A percentile compares a stretch with the other conserved stretches of the same genome.
These are phyloP conservation scores for Ilex aquifolium DNA, from an alignment of 257 asterid genomes.

Conservation along the genomic window DNA sequence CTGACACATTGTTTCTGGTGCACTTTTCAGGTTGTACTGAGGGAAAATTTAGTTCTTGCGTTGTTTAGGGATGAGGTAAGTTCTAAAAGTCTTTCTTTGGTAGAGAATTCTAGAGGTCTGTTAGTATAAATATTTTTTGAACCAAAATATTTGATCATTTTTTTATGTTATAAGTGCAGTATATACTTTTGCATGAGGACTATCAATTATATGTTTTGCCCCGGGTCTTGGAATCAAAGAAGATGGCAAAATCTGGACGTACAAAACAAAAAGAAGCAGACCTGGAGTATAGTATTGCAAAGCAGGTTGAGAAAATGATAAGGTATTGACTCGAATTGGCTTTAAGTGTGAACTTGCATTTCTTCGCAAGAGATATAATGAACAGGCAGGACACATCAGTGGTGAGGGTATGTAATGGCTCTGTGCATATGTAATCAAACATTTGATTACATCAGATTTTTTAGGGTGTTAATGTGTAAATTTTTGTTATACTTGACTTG, in stretches of 20 bases:
- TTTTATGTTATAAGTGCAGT: slow-evolving; percentile 41
- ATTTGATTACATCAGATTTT: too few relatives aligned
- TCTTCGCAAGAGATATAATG: too few relatives aligned
- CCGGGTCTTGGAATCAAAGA: slow-evolving; percentile 86
- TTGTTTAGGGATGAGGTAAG: slow-evolving; percentile 95
- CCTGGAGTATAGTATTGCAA: slow-evolving; percentile 95
- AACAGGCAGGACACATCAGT: too few relatives aligned
- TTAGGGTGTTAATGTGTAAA: too few relatives aligned
- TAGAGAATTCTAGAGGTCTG: neutral
- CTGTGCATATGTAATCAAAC: too few relatives aligned
- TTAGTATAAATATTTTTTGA: slow-evolving; percentile 5
- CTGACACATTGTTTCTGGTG: slow-evolving; percentile 7
- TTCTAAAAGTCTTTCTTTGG: slow-evolving; percentile 7
- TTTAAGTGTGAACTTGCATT: too few relatives aligned
- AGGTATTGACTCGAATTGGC: slow-evolving; percentile 43
- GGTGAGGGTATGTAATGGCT: too few relatives aligned
- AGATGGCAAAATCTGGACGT: slow-evolving; percentile 95
- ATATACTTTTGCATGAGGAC: slow-evolving; percentile 87
- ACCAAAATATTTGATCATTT: slow-evolving; percentile 4
- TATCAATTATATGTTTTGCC: slow-evolving; percentile 88
- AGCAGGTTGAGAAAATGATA: slow-evolving; percentile 99
- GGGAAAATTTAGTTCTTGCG: slow-evolving; percentile 86
- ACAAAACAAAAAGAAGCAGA: slow-evolving; percentile 97
- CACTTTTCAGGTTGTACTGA: slow-evolving; percentile 71
- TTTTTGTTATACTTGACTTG: too few relatives aligned